Conservation (phyloP, 177 flowering plant species). For the Vitis hybrid region DNA sequence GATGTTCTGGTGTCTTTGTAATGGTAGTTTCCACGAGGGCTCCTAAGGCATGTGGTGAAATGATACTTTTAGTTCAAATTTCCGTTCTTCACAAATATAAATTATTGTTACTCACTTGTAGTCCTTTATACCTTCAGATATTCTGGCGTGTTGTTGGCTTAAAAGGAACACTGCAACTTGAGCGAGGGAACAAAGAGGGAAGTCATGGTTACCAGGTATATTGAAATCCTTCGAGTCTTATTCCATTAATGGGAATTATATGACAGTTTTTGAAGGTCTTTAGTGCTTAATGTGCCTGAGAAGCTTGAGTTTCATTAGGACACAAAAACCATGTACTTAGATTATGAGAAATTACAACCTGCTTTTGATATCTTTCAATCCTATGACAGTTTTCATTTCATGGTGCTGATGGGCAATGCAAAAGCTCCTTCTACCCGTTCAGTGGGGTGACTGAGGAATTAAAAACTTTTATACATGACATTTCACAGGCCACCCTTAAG, state of each 20-base stretch:
- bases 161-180: constrained; percentile 81
- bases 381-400: constrained; percentile 50
- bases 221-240: background rate
- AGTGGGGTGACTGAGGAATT: constrained; percentile 85
- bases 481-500: constrained; percentile 51
- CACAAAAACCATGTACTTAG: background rate
- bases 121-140: constrained; percentile 40
- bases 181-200: constrained; percentile 71
- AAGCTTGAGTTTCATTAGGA: background rate
- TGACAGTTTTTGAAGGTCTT: background rate
- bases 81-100: background rate
- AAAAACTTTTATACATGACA: constrained; percentile 62
- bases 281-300: background rate
- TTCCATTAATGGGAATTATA: constrained; percentile 1
- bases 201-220: constrained; percentile 76
- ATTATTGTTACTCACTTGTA: constrained; percentile 10
- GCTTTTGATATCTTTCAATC: constrained; percentile 9
- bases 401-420: constrained; percentile 48
- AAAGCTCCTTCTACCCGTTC: constrained; percentile 62
- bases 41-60: constrained; percentile 62
- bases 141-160: constrained; percentile 82
- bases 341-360: background rate
- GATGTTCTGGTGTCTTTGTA: constrained; percentile 90
- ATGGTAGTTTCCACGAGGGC: constrained; percentile 77
- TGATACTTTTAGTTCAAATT: background rate